These are phyloP conservation scores for Chlorella variabilis DNA, from an alignment of 163 green algal species.

Conservation along the genomic window DNA sequence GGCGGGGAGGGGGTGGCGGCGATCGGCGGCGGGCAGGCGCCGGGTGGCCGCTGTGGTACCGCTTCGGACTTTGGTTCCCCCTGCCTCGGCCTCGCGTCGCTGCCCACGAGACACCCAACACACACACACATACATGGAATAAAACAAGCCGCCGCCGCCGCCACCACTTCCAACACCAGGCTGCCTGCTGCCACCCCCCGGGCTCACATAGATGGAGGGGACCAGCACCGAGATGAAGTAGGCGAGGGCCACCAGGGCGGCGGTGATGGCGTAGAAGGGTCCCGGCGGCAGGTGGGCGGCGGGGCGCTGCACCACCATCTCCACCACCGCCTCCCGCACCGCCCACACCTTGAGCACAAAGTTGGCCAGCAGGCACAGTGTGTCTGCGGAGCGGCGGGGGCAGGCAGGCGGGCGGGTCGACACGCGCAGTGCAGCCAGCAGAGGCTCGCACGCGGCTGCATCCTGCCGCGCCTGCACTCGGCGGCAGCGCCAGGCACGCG, in stretches of 20 bases:
- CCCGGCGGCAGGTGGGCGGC: not conserved
- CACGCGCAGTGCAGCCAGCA: too few species aligned
- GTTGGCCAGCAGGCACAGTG: constrained; percentile 51
- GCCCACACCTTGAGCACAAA: constrained; percentile 58
- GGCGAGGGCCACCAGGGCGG: constrained; percentile 1
- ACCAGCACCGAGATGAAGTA: constrained; percentile 44
- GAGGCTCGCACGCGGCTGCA: not conserved
- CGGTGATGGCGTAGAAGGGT: constrained; percentile 44
- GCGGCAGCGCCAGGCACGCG: too few species aligned
- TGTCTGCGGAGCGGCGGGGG: constrained; percentile 28
- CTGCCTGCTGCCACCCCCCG: too few species aligned
- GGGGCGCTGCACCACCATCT: constrained; percentile 4
- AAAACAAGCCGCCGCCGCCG: constrained; percentile 34
- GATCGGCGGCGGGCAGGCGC: not conserved
- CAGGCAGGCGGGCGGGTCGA: constrained; percentile 4
- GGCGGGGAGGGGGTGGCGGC: too few species aligned
- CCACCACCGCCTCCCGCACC: constrained; percentile 36
- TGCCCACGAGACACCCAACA: too few species aligned
- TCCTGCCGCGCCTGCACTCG: too few species aligned
- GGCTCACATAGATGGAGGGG: constrained; percentile 44
- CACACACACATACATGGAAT: too few species aligned
- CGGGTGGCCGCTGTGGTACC: too few species aligned
- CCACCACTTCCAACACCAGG: too few species aligned
- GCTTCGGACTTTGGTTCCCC: too few species aligned
- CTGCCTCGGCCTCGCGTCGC: too few species aligned